These are phyloP conservation scores for Aurantiochytrium sp. DNA, from an alignment of 108 stramenopile genomes.

Conservation along the genomic window DNA sequence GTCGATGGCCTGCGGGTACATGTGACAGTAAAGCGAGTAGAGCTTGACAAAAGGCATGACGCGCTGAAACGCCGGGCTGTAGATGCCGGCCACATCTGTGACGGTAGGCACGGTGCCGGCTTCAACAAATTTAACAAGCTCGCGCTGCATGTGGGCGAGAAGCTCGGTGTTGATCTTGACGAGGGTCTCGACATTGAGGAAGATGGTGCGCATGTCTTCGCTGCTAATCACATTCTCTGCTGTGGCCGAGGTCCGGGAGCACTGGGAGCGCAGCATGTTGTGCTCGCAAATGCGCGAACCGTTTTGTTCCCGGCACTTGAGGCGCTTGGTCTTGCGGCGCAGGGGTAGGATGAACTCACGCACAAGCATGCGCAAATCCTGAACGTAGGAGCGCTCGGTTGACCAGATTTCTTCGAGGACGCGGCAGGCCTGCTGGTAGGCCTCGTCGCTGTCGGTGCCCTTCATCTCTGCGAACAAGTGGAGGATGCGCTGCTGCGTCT, in stretches of 20 bases:
- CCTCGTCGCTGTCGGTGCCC: neutral
- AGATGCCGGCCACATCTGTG: neutral
- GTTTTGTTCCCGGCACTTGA: neutral
- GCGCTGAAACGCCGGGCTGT: neutral
- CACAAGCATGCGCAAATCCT: neutral
- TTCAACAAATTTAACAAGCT: neutral
- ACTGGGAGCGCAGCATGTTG: neutral
- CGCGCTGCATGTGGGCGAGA: neutral
- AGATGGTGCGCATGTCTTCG: slow-evolving; percentile 10
- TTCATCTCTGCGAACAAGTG: neutral
- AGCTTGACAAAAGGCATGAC: slow-evolving; percentile 6
- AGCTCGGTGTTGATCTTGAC: slow-evolving; percentile 18
- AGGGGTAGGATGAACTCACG: neutral
- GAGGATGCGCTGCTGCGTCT: neutral
- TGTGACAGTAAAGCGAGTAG: slow-evolving; percentile 9
- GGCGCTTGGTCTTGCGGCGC: neutral
- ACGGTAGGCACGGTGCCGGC: neutral
- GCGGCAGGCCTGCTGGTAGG: neutral
- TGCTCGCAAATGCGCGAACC: slow-evolving; percentile 10
- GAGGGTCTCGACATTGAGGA: neutral
- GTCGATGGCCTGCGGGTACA: slow-evolving; percentile 3
- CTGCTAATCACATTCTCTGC: neutral
- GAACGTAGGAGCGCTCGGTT: slow-evolving; percentile 4
- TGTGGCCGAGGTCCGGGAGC: neutral
- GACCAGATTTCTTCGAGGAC: slow-evolving; percentile 1